These are phyloP conservation scores for Shiraia bambusicola DNA, from an alignment of 2,329 filamentous ascomycete species.

Conservation along the genomic window DNA sequence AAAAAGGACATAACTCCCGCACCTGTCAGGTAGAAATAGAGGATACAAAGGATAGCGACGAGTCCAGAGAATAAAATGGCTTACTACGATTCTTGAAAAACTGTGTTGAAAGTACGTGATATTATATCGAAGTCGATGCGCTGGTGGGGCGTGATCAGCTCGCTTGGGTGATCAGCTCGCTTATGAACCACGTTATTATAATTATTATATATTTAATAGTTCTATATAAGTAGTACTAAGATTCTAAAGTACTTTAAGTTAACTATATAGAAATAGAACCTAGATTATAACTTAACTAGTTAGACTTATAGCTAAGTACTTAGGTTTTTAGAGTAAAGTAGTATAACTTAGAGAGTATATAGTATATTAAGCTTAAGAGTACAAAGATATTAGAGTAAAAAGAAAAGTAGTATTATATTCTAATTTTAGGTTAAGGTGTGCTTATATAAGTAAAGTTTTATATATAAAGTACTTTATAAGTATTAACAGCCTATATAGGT, in stretches of 20 bases:
- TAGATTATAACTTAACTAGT: too few species aligned
- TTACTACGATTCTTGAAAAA: too few species aligned
- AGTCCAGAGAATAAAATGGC: too few species aligned
- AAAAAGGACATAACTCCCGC: too few species aligned
- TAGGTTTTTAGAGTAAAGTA: constrained; percentile 40
- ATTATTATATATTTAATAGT: too few species aligned
- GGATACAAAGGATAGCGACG: too few species aligned
- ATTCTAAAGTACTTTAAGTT: constrained; percentile 45
- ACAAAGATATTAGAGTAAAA: constrained; percentile 8
- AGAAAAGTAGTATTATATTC: constrained; percentile 18
- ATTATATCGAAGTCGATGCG: too few species aligned
- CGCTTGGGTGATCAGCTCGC: too few species aligned
- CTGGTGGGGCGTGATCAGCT: too few species aligned
- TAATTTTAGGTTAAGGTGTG: constrained; percentile 25
- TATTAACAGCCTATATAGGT: constrained; percentile 4
- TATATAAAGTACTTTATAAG: constrained; percentile 5
- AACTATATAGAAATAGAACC: constrained; percentile 42
- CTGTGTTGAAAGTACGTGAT: too few species aligned
- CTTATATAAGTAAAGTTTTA: constrained; percentile 20
- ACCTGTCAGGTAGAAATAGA: too few species aligned
- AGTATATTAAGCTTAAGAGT: constrained; percentile 40
- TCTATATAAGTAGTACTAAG: constrained; percentile 42
- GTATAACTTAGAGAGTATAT: constrained; percentile 39
- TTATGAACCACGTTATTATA: too few species aligned
- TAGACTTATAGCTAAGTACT: constrained; percentile 36